Conservation (phyloP, 495 filamentous ascomycete genomes). For the Rhizodiscina lignyota region DNA sequence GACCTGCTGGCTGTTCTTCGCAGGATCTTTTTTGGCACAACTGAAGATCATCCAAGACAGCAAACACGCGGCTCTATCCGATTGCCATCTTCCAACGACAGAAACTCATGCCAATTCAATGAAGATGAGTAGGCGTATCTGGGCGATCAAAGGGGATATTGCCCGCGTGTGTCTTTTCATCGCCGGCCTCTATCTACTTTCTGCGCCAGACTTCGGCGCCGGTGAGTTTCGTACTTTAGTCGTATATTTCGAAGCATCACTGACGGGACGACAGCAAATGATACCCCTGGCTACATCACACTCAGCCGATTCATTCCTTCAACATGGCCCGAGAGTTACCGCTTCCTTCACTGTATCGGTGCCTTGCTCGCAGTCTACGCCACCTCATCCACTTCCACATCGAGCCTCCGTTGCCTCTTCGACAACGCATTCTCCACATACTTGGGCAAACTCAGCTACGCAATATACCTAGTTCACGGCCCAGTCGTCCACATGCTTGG, state of each 20-base stretch:
- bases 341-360: background rate
- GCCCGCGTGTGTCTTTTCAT: conserved; percentile 26
- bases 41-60: conserved; percentile 28
- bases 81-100: background rate
- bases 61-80: background rate
- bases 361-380: conserved; percentile 16
- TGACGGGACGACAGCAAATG: too few species aligned
- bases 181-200: conserved; percentile 22
- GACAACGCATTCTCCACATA: conserved; percentile 9
- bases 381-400: background rate
- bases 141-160: background rate
- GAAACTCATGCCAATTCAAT: background rate
- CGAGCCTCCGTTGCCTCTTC: conserved; percentile 20
- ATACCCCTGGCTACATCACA: conserved; percentile 17
- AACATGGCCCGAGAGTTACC: conserved; percentile 10
- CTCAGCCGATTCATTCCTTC: conserved; percentile 28
- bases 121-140: background rate
- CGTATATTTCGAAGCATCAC: too few species aligned
- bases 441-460: conserved; percentile 9
- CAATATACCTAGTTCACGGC: conserved; percentile 12
- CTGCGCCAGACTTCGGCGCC: conserved; percentile 25
- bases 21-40: conserved; percentile 31
- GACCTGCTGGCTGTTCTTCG: conserved; percentile 28
- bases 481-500: conserved; percentile 18
- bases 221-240: too few species aligned